These are phyloP conservation scores for Debaryomycetaceae sp. DNA, from an alignment of 1,139 yeast genomes.

Conservation along the genomic window DNA sequence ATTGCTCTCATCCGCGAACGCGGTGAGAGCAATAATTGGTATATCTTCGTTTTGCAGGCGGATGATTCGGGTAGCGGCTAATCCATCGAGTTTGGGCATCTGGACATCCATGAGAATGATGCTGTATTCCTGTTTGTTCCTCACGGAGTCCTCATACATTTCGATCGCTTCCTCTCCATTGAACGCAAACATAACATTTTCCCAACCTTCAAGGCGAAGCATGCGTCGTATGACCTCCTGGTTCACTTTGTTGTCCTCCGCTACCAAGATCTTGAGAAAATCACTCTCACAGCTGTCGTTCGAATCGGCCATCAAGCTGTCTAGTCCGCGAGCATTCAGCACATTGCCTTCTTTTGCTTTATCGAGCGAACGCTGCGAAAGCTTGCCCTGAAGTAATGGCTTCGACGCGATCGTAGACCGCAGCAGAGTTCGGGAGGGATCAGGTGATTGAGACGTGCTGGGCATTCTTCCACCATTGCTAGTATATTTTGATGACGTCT, in stretches of 20 bases:
- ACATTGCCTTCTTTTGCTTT: neutral
- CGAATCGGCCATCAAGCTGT: neutral
- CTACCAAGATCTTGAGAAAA: slow-evolving; percentile 53
- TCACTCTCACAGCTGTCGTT: neutral
- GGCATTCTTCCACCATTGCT: neutral
- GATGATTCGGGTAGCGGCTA: slow-evolving; percentile 67
- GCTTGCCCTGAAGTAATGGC: neutral
- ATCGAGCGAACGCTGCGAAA: neutral
- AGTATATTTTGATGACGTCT: neutral
- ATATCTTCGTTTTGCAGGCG: slow-evolving; percentile 50
- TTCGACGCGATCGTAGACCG: neutral
- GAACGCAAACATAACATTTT: slow-evolving; percentile 61
- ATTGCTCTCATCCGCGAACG: slow-evolving; percentile 84
- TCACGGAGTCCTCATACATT: slow-evolving; percentile 41
- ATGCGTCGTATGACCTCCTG: slow-evolving; percentile 84
- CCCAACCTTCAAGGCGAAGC: slow-evolving; percentile 71
- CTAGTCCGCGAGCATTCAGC: neutral
- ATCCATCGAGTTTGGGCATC: slow-evolving; percentile 89
- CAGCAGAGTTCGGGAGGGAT: neutral
- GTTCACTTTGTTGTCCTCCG: slow-evolving; percentile 86
- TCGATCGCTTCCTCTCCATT: slow-evolving; percentile 88
- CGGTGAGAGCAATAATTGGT: slow-evolving; percentile 90
- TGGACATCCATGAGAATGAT: slow-evolving; percentile 92
- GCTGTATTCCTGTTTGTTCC: slow-evolving; percentile 36
- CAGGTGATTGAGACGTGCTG: neutral